Evolutionary conservation across 1,284 basidiomycete genomes (phyloP), one percentile per base, ranked within the genome.

Genomic region (Ustilago hordei): DNA sequence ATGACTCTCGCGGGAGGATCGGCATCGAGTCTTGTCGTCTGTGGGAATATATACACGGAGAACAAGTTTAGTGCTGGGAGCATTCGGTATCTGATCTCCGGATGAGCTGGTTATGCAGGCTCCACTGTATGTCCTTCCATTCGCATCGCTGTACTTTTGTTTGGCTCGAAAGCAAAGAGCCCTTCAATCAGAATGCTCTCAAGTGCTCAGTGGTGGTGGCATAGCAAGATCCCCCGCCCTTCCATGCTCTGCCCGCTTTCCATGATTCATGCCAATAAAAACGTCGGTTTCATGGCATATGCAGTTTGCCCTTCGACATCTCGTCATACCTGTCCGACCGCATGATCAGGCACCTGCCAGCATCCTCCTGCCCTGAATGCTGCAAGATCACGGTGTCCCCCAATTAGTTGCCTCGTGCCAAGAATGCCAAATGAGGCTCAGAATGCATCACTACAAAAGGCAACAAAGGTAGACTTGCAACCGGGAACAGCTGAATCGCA

Each of bases 281-380:
- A 45, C n/a, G 43, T 45, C 43, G 19, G 43, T 45, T 19, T 45
- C 43, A 45, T 45, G 43, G 43, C n/a, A n/a, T 45, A 28, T 45
- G 43, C 43, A 45, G 11, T 19, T 45, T n/a, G 43, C 7, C 23
- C 15, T 45, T 8, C 11, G 11, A 45, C n/a, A 4, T 11, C 19
- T 19, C 8, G 43, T 45, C 4, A 17, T 38, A 38, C 36, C 12
- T 38, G 36, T 12, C 12, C 12, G 36, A 12, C 3, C 23, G 43
- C 43, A 41, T 41, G 13, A 15, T 6, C 39, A 41, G 6, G 3
- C 13, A 6, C 15, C 39, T 12, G 13, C 17, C 8, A 15, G 13
- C 15, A 15, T 17, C 39, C 17, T 41, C 12, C 12, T 41, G 39
- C 39, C 12, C 39, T 41, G 6, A 12, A 41, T 41, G 39, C 39